Evolutionary conservation across 768 basidiomycete species (phyloP), one percentile per base, ranked within the genome.

Genomic region (Phanerochaete sordida): DNA sequence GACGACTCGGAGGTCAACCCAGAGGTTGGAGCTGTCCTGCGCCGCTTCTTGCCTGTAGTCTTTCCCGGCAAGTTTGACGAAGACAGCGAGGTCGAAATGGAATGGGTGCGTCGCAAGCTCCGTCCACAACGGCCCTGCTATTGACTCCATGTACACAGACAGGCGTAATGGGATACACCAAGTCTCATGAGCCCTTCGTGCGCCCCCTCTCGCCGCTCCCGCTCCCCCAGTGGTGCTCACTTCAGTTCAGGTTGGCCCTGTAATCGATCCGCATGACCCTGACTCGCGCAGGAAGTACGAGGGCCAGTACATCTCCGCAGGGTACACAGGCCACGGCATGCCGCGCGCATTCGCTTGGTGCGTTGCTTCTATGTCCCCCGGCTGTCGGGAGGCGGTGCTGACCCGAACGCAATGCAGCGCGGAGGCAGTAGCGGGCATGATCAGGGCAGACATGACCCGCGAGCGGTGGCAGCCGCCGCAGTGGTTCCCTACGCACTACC

Each of bases 271-370:
- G 13, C 15, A 67, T 62, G 63, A 2, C 56, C 59, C 8, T 2
- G 59, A 70, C n/a, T 72, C 35, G 63, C 56, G 53, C 3, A 65
- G 66, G 3, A 58, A 66, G 1, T 79, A 78, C 58, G 64, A 77
- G 5, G 87, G 88, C 0, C 90, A 91, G 62, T 91, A 83, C 66
- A 84, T 92, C 16, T 76, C 84, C 7, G 90, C 86, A 0, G 91
- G 90, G 2, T 91, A 84, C 65, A 78, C 83, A 0, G 91, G 91
- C 1, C 91, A 92, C 63, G 91, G 91, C 0, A 92, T 93, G 89
- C 84, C 90, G 3, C 82, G 88, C 6, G 83, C 86, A 0, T 91
- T 81, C 70, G 84, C 81, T 30, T 90, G 88, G 90, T 87, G 50
- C 31, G 50, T 51, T n/a, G n/a, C n/a, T n/a, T 16, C n/a, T 51